These are phyloP conservation scores for Aspergillus uvarum DNA, from an alignment of 2,329 filamentous ascomycete genomes.

Conservation along the genomic window DNA sequence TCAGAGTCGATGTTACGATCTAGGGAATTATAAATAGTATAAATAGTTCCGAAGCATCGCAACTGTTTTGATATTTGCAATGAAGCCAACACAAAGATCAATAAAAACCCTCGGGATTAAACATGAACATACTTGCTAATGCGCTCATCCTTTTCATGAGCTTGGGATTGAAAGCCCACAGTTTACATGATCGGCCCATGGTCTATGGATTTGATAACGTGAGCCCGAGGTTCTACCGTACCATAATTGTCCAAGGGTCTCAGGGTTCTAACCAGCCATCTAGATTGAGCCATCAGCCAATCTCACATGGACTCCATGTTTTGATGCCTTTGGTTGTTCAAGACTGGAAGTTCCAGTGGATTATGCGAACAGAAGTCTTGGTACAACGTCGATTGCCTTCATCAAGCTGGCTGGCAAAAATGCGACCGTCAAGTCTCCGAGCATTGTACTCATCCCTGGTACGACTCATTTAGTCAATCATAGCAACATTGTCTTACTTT, in stretches of 20 bases:
- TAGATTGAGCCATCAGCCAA: constrained; percentile 18
- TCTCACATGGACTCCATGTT: constrained; percentile 19
- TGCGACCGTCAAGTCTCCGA: constrained; percentile 18
- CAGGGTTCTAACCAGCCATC: constrained; percentile 9
- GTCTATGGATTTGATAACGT: constrained; percentile 9
- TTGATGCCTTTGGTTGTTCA: constrained; percentile 15
- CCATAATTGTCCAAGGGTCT: neutral
- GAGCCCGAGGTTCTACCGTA: neutral
- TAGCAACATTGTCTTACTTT: neutral
- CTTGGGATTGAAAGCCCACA: constrained; percentile 5
- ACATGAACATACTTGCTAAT: constrained; percentile 3
- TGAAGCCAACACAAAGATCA: constrained; percentile 1
- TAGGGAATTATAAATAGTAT: neutral
- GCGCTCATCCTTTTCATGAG: constrained; percentile 2
- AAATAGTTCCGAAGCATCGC: constrained; percentile 7
- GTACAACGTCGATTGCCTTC: constrained; percentile 18
- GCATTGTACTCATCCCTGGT: constrained; percentile 18
- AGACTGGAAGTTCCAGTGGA: constrained; percentile 18
- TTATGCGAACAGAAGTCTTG: constrained; percentile 14
- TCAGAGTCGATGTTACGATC: neutral
- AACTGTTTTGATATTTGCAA: constrained; percentile 1
- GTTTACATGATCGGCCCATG: constrained; percentile 4
- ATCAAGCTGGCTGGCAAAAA: constrained; percentile 20
- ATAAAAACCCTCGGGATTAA: neutral
- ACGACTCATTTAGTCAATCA: constrained; percentile 2